phyloP scores from a whole-genome alignment of 1,284 basidiomycete genomes.

The Ustilago nuda region DNA sequence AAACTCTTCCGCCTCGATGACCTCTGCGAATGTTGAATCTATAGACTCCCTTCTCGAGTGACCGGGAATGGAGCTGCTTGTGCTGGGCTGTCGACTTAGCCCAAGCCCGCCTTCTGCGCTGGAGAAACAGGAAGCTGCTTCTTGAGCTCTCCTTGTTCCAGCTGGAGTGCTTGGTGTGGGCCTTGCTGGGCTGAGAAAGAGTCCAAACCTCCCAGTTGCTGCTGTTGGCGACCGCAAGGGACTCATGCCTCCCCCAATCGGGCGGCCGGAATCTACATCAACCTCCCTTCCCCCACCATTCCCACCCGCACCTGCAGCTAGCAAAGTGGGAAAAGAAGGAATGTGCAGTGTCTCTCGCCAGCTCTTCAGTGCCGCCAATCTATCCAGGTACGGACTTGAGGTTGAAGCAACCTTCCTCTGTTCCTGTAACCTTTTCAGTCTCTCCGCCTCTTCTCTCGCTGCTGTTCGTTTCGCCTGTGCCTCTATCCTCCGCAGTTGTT shows the following conservation, averaged over 20 bases:
- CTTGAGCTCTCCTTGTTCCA: conserved; percentile 34
- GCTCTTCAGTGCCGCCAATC: conserved; percentile 34
- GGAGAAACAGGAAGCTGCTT: conserved; percentile 28
- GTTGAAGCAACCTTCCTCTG: conserved; percentile 19
- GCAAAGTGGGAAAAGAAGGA: conserved; percentile 34
- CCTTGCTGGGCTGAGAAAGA: conserved; percentile 38
- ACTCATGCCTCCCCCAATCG: conserved; percentile 14
- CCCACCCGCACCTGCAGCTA: conserved; percentile 11
- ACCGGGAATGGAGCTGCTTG: conserved; percentile 1
- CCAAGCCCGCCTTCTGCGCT: not conserved
- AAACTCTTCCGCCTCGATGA: conserved; percentile 40
- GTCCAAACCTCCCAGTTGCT: conserved; percentile 34
- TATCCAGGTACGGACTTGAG: conserved; percentile 22
- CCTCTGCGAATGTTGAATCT: conserved; percentile 30
- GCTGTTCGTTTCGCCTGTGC: conserved; percentile 20
- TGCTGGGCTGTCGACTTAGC: conserved; percentile 26
- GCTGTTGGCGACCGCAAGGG: conserved; percentile 42
- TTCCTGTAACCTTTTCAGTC: conserved; percentile 16
- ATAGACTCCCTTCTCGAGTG: conserved; percentile 12
- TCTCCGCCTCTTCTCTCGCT: conserved; percentile 26
- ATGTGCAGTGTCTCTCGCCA: conserved; percentile 51
- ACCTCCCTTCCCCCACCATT: conserved; percentile 10
- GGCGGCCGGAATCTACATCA: conserved; percentile 23
- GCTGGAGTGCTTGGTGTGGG: conserved; percentile 31
- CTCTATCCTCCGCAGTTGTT: conserved; percentile 18